Evolutionary conservation across 2,329 filamentous ascomycete species (phyloP), one percentile per base, ranked within the genome.

Genomic region (Fusarium protoensiforme): DNA sequence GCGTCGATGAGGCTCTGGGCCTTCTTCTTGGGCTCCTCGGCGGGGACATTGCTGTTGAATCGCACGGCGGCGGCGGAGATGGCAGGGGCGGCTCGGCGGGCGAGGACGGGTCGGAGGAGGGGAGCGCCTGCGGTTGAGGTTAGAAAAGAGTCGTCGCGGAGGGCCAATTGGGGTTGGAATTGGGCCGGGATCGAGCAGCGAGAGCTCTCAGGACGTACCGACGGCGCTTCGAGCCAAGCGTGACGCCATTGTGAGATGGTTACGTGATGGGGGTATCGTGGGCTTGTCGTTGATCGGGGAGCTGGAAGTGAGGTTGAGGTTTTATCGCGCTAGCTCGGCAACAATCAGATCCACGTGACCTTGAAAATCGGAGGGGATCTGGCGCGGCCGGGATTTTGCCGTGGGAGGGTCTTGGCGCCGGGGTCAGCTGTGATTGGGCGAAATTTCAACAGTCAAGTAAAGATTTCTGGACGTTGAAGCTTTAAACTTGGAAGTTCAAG

Each of bases 211-310:
- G 61, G 33, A 92, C 94, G 85, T 92, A 98, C 96, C 94, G 87
- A 96, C 88, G 88, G 95, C 94, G 90, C 92, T 95, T 91, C 94
- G 95, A 91, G 93, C 94, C 89, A 98, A 91, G 90, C 95, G 94
- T 87, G 94, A 98, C 90, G 96, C 96, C 96, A 98, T 98, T 93
- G 89, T 93, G 90, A 85, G 84, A 87, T 88, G 85, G 86, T 82
- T 56, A 86, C 84, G 86, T 84, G 85, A 86, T 87, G 87, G 85
- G 83, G 84, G 82, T 85, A 83, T 82, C 82, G 81, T 77, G 80
- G 79, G 80, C 81, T 84, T 83, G 80, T 82, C 83, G 83, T 82
- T 85, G 82, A 80, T 81, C 76, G 79, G 83, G 81, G 83, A 83
- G 83, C 86, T 81, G 81, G 80, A 80, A 80, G 83, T 82, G 82